These are phyloP conservation scores for Aspergillus pseudoviridinutans DNA, from an alignment of 2,329 filamentous ascomycete genomes.

Conservation along the genomic window DNA sequence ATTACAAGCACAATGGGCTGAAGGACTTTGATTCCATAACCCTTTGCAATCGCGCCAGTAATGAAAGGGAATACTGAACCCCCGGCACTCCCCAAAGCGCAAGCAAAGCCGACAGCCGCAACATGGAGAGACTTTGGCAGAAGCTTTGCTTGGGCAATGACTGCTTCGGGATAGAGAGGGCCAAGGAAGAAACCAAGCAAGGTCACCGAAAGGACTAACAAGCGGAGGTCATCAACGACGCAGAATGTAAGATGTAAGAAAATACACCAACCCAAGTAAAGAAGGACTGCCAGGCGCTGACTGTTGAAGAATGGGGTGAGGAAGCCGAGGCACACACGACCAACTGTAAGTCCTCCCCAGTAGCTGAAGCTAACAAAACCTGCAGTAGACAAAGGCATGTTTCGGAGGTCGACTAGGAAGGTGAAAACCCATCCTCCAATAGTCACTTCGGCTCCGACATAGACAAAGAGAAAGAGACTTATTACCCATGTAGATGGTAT, in stretches of 20 bases:
- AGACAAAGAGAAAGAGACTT: conserved; percentile 38
- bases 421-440: conserved; percentile 71
- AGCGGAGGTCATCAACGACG: conserved; percentile 69
- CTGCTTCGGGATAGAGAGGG: conserved; percentile 68
- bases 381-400: conserved; percentile 61
- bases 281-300: conserved; percentile 59
- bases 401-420: conserved; percentile 69
- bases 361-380: conserved; percentile 71
- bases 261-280: conserved; percentile 61
- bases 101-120: conserved; percentile 69
- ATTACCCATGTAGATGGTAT: no score
- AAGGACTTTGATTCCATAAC: conserved; percentile 52
- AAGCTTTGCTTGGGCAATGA: conserved; percentile 67
- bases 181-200: conserved; percentile 74
- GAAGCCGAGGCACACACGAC: conserved; percentile 67
- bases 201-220: conserved; percentile 66
- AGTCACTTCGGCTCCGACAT: conserved; percentile 65
- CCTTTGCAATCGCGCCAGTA: conserved; percentile 43
- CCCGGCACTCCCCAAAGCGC: conserved; percentile 69
- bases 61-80: conserved; percentile 45
- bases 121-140: conserved; percentile 69
- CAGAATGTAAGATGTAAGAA: conserved; percentile 70
- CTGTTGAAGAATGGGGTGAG: conserved; percentile 62
- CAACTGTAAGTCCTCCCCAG: conserved; percentile 74
- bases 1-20: conserved; percentile 34